Evolutionary conservation across 805 yeast genomes (phyloP), one percentile per base, ranked within the genome.

Genomic region (Candida insectalens): DNA sequence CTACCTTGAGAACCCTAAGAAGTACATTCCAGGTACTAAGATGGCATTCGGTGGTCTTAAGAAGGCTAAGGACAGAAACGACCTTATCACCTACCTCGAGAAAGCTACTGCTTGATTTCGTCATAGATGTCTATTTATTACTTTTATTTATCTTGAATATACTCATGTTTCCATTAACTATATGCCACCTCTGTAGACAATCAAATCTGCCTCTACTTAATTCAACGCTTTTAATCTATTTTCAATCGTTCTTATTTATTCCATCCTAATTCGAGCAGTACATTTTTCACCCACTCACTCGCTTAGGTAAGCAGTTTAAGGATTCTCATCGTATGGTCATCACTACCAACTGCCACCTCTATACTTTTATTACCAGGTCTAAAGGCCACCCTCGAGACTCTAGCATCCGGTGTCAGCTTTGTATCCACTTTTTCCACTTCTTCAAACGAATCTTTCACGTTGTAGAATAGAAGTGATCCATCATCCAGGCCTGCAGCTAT

Each of bases 21-120:
- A 92, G 74, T 92, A 87, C 75, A 87, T 92, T 53, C 98, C 98
- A 62, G 98, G 98, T 67, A 92, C 97, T 73, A 92, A 92, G 83
- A 92, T 92, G 98, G 97, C 98, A 47, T 92, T 89, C 57, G 98
- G 96, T 71, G 98, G 98, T 72, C 77, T 92, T 68, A 92, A 92
- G 88, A 92, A 92, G 77, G 80, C 87, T 47, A 89, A 87, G 81
- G 98, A 92, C 75, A 85, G 97, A 80, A 83, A 84, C 71, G 97
- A 92, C 65, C 71, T 92, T 64, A 68, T 89, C 57, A 76, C 97
- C 54, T 89, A 85, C 82, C 73, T 89, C 61, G 57, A 53, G 27
- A 51, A 55, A 38, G 77, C 78, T 38, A 14, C 33, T 15, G 46
- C 65, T 45, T 70, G 71, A 63, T 71, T 68, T 57, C 40, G 30